Evolutionary conservation across 139 green algal genomes (phyloP).

Genomic region (Tetradesmus lagerheimii): DNA sequence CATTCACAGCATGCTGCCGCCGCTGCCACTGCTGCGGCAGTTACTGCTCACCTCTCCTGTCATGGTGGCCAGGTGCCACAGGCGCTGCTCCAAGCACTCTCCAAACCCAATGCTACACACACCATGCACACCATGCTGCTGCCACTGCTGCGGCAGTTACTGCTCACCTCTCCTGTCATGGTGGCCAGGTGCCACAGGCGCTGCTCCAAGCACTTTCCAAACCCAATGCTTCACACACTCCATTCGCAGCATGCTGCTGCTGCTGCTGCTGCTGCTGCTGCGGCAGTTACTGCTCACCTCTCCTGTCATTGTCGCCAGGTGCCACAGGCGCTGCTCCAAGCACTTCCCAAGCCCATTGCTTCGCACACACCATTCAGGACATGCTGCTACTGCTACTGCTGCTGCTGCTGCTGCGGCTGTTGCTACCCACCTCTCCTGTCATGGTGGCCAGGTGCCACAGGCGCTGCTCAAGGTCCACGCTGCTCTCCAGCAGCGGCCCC

Average conservation of each 20-base stretch:
- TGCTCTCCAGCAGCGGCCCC: constrained; percentile 76
- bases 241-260: no score
- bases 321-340: no score
- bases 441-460: constrained; percentile 72
- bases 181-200: constrained; percentile 74
- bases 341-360: not conserved
- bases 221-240: not conserved
- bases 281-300: constrained; percentile 42
- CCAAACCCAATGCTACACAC: not conserved
- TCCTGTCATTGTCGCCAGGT: constrained; percentile 48
- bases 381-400: no score
- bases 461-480: constrained; percentile 78
- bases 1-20: no score
- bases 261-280: no score
- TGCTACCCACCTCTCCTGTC: constrained; percentile 49
- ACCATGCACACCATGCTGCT: no score
- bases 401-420: not conserved
- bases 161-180: constrained; percentile 47
- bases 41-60: constrained; percentile 49
- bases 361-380: not conserved
- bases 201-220: constrained; percentile 79
- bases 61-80: no score
- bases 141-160: not conserved
- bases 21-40: not conserved
- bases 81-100: no score